These are phyloP conservation scores for Mucor ambiguus DNA, from an alignment of 371 early-diverging fungal species.

Conservation along the genomic window DNA sequence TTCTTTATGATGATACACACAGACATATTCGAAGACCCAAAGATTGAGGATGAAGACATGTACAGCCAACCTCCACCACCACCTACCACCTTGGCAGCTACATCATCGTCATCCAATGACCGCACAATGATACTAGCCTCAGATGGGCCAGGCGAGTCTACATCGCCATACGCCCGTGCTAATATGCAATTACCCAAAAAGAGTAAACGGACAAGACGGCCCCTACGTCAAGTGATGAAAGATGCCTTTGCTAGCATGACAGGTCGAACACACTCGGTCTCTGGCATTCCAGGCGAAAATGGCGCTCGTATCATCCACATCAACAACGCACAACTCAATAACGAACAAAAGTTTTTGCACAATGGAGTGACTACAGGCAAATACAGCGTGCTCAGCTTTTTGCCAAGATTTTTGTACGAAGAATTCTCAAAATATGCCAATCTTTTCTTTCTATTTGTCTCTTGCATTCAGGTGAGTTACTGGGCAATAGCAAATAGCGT, in stretches of 20 bases:
- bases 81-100: background rate
- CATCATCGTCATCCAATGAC: background rate
- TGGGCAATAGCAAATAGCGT: background rate
- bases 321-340: slow-evolving; percentile 77
- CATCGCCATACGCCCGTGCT: slow-evolving; percentile 30
- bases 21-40: slow-evolving; percentile 21
- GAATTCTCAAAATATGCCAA: slow-evolving; percentile 96
- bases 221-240: slow-evolving; percentile 16
- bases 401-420: slow-evolving; percentile 91
- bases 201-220: background rate
- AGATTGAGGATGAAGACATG: slow-evolving; percentile 10
- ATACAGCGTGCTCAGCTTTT: slow-evolving; percentile 85
- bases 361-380: slow-evolving; percentile 88
- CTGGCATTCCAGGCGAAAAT: slow-evolving; percentile 41
- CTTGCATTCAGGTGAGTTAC: slow-evolving; percentile 74
- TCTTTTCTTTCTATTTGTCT: slow-evolving; percentile 91
- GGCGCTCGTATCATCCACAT: slow-evolving; percentile 80
- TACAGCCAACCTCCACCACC: background rate
- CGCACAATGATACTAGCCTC: slow-evolving; percentile 6
- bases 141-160: slow-evolving; percentile 6
- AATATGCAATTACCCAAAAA: slow-evolving; percentile 22
- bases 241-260: slow-evolving; percentile 10
- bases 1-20: background rate
- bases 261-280: slow-evolving; percentile 15
- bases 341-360: slow-evolving; percentile 73